Base-by-base conservation (phyloP, 441 rosid genomes). In the Euphorbia celastroides region DNA sequence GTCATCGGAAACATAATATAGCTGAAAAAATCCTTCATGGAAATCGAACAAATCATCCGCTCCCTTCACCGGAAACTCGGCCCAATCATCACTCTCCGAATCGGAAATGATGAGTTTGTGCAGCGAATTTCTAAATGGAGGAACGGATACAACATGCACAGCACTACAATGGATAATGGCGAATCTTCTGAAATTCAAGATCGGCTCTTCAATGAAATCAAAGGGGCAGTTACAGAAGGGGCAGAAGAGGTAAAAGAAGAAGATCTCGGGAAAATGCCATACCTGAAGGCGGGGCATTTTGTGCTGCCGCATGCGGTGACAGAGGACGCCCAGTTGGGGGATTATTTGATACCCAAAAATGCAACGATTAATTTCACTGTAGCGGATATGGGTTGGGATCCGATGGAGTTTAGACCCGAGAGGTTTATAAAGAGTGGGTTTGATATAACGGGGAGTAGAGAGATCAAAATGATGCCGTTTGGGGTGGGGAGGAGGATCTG, bases 311-410 rank as follows among this genome's bases (percentile, higher is more conserved):
- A 82, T 58, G 68, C 79, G 0, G 83, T 77, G 64, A 68, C 75
- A 1, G 48, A 75, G 36, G 86, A 82, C 38, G 25, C 28, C 0
- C 26, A n/a, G 19, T 23, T 82, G 57, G 80, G 46, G 0, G 62
- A 69, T 2, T 68, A 77, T 61, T 11, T 71, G 56, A 31, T 82
- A 11, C 86, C 86, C 0, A 82, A 78, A 54, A 28, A 57, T 1
- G 78, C 65, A 19, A 57, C 11, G 3, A 13, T 82, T 14, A 79
- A 77, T 48, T 82, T 77, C 69, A 77, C 70, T 80, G 79, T 79
- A 5, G 83, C 80, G 2, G 79, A 77, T 19, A 79, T 82, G 58
- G 86, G 80, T 2, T 71, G 71, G 82, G 82, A 82, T 26, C 77
- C 77, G 11, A 79, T 73, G 81, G 68, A 56, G 0, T 82, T 79